These are phyloP conservation scores for Ormosia semicastrata DNA, from an alignment of 306 rosid genomes.

Conservation along the genomic window DNA sequence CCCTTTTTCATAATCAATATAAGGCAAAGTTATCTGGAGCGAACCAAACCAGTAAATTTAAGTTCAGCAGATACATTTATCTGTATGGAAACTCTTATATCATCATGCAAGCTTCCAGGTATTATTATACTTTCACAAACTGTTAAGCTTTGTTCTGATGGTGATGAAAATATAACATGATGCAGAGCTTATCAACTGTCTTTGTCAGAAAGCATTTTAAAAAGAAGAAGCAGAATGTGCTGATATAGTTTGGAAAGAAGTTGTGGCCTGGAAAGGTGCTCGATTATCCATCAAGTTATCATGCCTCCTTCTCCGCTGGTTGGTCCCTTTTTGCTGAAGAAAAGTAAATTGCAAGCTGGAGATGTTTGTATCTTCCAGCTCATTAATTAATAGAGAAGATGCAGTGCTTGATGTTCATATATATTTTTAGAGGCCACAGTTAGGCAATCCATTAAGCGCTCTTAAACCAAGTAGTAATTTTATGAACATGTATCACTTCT, in stretches of 20 bases:
- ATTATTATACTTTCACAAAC: too few species aligned
- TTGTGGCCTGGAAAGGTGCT: background rate
- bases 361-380: background rate
- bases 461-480: background rate
- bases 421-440: background rate
- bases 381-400: background rate
- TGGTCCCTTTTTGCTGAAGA: background rate
- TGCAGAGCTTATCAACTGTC: background rate
- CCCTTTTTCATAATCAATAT: too few species aligned
- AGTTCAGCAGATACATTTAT: too few species aligned
- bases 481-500: background rate
- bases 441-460: background rate
- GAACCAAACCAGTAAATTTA: too few species aligned
- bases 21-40: too few species aligned
- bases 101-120: too few species aligned
- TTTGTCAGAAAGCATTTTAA: background rate
- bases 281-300: background rate
- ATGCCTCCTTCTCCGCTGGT: background rate
- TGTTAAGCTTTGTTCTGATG: too few species aligned
- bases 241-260: background rate
- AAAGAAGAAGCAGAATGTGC: background rate
- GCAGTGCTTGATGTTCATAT: background rate
- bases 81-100: too few species aligned
- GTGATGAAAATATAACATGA: too few species aligned
- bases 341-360: background rate